Base-by-base conservation (phyloP, 768 basidiomycete genomes). In the Boletus tomentosulus region DNA sequence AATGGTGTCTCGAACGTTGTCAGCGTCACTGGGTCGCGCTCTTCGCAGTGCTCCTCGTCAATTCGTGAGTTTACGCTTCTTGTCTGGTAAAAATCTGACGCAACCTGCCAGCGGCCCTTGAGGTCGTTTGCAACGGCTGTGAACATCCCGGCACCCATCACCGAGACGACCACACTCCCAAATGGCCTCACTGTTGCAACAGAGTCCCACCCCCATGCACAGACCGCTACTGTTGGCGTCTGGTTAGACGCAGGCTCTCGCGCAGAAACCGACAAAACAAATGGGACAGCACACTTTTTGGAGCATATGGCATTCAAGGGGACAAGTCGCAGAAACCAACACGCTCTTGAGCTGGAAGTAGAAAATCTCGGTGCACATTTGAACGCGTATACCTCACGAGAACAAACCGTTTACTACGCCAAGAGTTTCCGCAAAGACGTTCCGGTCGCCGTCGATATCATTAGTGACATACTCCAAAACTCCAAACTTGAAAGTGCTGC, bases 251-350 rank as follows among this genome's bases (percentile, higher is more conserved):
- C 97, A 54, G 97, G 97, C 59, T 94, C 92, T 59, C 84, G 97
- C 52, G 95, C 94, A 55, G 97, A 99, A 81, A 96, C 89, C 45
- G 87, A 92, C 75, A 83, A 84, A 73, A 96, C 92, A 37, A 95
- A 88, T 62, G 97, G 97, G 48, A 94, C 93, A 10, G 97, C 97
- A 43, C 97, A 98, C 76, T 99, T 99, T 80, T 84, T 98, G 56
- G 97, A 99, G 73, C 92, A 95, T 66, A 93, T 96, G 93, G 93
- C 93, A 37, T 96, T 96, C 82, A 95, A 95, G 74, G 97, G 97
- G 52, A 99, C 96, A 54, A 82, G 82, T 67, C 82, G 84, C 60
- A 87, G 97, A 55, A 81, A 83, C 34, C 96, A 98, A 72, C 88
- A 92, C 61, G 80, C 83, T 16, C 84, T 99, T 46, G 97, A 98